Evolutionary conservation across 2,329 filamentous ascomycete genomes (phyloP), one percentile per base, ranked within the genome.

Genomic region (Diaporthe citrichinensis): DNA sequence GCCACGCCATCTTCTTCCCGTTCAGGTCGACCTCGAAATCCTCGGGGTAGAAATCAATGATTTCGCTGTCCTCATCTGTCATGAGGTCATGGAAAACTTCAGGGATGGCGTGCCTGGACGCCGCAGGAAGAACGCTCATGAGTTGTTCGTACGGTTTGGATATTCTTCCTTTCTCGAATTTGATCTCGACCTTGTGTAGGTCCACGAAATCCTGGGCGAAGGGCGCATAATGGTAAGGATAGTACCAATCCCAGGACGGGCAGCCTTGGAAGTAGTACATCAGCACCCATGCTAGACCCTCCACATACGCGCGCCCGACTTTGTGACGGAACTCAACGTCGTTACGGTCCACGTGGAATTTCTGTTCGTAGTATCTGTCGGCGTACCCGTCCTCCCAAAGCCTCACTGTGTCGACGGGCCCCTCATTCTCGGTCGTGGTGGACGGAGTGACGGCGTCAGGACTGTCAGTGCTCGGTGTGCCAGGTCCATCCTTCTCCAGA

Each of bases 221-320:
- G 4, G 97, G 97, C 1, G 97, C 97, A 82, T 99, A 99, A 83
- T 99, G 97, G 81, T 98, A 98, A 0, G 97, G 97, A 82, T 98
- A 99, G 83, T 97, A 99, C 97, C 97, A 99, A 71, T 96, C 97
- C 97, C 97, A 99, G 0, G 95, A 98, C 31, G 97, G 95, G 80
- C 97, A 99, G 36, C 97, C 97, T 84, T 99, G 97, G 84, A 98
- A 98, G 84, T 99, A 99, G 85, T 99, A 99, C 49, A 96, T 88
- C 69, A 99, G 87, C 53, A 99, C 97, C 97, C 97, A 99, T 31
- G 94, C 94, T 14, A 99, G 90, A 49, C 97, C 97, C 86, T 98
- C 95, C 17, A 96, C 95, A 83, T 99, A 99, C n/a, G 94, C 92
- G 72, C 92, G 91, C 49, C 94, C 97, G 74, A 99, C 97, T 81